Percentiles rank a stretch among this genome's conserved stretches.
Conservation (phyloP, 2,329 filamentous ascomycete species). For the Aspergillus piperis region DNA sequence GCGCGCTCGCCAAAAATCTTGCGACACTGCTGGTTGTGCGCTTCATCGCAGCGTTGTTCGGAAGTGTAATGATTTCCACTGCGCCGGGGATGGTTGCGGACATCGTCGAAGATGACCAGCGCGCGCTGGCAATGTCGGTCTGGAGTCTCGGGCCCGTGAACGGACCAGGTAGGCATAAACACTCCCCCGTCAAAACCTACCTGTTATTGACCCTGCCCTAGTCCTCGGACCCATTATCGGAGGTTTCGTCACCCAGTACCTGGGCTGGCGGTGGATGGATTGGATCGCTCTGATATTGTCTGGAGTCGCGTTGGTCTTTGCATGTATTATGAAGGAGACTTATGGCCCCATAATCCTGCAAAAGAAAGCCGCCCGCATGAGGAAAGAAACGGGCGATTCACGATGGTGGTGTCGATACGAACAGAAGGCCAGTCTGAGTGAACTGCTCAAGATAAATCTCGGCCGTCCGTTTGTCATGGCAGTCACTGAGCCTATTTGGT, state of each 20-base stretch:
- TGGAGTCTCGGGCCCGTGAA: constrained; percentile 86
- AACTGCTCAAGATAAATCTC: constrained; percentile 73
- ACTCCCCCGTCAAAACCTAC: neutral
- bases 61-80: constrained; percentile 79
- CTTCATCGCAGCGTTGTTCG: constrained; percentile 73
- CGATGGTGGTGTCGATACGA: constrained; percentile 83
- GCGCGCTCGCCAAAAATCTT: constrained; percentile 68
- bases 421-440: constrained; percentile 63
- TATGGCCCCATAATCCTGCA: constrained; percentile 73
- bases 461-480: constrained; percentile 76
- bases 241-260: constrained; percentile 68
- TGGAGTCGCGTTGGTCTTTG: constrained; percentile 61
- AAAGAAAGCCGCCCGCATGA: constrained; percentile 62
- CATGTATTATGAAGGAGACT: constrained; percentile 69
- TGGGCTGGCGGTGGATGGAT: constrained; percentile 87
- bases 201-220: constrained; percentile 16
- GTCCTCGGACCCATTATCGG: constrained; percentile 71
- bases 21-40: constrained; percentile 69
- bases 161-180: constrained; percentile 53
- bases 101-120: constrained; percentile 75
- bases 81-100: constrained; percentile 81
- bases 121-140: constrained; percentile 78
- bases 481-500: constrained; percentile 83
- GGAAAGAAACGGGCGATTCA: constrained; percentile 69
- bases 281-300: constrained; percentile 77